These are phyloP conservation scores for Onygenales sp. DNA, from an alignment of 2,329 filamentous ascomycete genomes.

Conservation along the genomic window DNA sequence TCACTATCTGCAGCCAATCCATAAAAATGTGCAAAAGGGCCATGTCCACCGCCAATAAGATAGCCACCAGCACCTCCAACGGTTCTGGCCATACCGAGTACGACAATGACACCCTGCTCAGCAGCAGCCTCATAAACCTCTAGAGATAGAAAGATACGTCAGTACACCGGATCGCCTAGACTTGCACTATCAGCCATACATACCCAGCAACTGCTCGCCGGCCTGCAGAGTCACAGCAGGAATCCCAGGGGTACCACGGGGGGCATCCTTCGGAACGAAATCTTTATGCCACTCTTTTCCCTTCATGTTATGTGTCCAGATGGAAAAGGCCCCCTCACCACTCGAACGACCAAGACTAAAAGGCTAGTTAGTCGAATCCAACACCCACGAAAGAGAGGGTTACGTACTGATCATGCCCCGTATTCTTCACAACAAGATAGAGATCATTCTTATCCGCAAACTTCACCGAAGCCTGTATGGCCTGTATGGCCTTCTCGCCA, in stretches of 20 bases:
- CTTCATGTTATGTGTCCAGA: slow-evolving; percentile 22
- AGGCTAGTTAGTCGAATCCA: neutral
- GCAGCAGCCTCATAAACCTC: slow-evolving; percentile 18
- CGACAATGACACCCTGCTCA: slow-evolving; percentile 15
- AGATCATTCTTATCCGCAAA: slow-evolving; percentile 18
- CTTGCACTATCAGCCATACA: neutral
- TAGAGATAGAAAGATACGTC: neutral
- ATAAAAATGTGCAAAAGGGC: slow-evolving; percentile 17
- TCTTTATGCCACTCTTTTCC: slow-evolving; percentile 16
- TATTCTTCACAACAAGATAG: slow-evolving; percentile 21
- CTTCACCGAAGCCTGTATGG: slow-evolving; percentile 9
- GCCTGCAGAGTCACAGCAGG: slow-evolving; percentile 19
- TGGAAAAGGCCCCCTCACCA: slow-evolving; percentile 16
- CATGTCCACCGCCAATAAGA: slow-evolving; percentile 19
- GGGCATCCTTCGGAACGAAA: slow-evolving; percentile 15
- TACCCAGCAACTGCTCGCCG: slow-evolving; percentile 20
- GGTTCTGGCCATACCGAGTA: slow-evolving; percentile 17
- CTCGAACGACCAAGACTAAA: slow-evolving; percentile 17
- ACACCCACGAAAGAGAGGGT: neutral
- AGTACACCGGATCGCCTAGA: neutral
- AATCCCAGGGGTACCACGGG: slow-evolving; percentile 7
- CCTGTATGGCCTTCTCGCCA: slow-evolving; percentile 1
- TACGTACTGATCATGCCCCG: slow-evolving; percentile 19
- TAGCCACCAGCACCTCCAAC: slow-evolving; percentile 21
- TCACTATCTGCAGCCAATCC: slow-evolving; percentile 20